phyloP scores from a whole-genome alignment of 1,284 basidiomycete genomes.

The Irpex sp. region DNA sequence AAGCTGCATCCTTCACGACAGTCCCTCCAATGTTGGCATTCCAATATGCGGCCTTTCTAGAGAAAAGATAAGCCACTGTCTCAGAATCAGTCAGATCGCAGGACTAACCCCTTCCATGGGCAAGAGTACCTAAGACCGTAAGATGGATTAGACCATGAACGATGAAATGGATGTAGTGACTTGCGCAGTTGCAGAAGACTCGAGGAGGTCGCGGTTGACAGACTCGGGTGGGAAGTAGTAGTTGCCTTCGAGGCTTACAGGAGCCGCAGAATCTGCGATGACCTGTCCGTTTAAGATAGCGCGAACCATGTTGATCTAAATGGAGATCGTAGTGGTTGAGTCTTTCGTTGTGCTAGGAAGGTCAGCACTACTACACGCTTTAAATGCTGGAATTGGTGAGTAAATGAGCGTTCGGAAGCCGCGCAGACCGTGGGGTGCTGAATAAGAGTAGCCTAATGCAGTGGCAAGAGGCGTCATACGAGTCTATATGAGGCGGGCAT shows the following conservation, averaged over 20 bases:
- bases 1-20: slow-evolving; percentile 53
- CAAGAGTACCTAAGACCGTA: slow-evolving; percentile 43
- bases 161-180: slow-evolving; percentile 7
- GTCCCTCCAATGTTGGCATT: slow-evolving; percentile 46
- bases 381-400: too few species aligned
- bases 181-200: slow-evolving; percentile 48
- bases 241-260: slow-evolving; percentile 57
- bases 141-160: not conserved
- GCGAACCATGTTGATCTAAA: slow-evolving; percentile 38
- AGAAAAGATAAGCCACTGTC: not conserved
- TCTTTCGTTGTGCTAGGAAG: not conserved
- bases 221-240: slow-evolving; percentile 64
- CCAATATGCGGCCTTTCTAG: slow-evolving; percentile 61
- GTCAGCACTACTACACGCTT: too few species aligned
- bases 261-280: slow-evolving; percentile 53
- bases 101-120: slow-evolving; percentile 61
- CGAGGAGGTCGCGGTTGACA: slow-evolving; percentile 41
- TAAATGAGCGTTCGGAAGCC: too few species aligned
- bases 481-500: not conserved
- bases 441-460: not conserved
- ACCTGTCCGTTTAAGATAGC: slow-evolving; percentile 46
- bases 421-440: not conserved
- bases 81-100: not conserved
- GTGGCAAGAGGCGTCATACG: not conserved
- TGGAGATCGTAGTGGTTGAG: not conserved